Conservation (phyloP, 2,329 filamentous ascomycete genomes). For the Orbilia blumenaviensis region DNA sequence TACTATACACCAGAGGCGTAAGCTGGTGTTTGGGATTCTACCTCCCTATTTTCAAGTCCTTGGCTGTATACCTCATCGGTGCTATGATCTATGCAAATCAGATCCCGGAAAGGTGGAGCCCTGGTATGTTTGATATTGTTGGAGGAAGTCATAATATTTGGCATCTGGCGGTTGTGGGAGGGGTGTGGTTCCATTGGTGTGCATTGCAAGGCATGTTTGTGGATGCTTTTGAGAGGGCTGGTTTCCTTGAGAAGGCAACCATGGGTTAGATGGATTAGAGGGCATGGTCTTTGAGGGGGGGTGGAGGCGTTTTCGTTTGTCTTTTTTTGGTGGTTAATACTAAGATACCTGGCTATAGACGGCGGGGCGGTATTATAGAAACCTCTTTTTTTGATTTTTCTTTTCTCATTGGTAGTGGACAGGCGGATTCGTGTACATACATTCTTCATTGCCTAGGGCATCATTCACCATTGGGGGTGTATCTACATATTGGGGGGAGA, state of each 20-base stretch:
- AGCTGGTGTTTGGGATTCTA: slow-evolving; percentile 90
- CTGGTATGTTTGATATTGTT: slow-evolving; percentile 92
- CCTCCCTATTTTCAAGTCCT: slow-evolving; percentile 81
- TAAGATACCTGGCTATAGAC: slow-evolving; percentile 4
- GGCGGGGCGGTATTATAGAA: too few relatives aligned
- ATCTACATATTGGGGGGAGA: not conserved
- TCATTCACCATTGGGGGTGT: not conserved
- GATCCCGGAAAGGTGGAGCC: slow-evolving; percentile 89
- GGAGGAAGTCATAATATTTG: slow-evolving; percentile 97
- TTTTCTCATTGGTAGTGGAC: not conserved
- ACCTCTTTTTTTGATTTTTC: too few relatives aligned
- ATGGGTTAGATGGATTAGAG: not conserved
- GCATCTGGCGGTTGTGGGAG: slow-evolving; percentile 92
- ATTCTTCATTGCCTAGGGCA: too few relatives aligned
- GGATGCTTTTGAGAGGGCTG: slow-evolving; percentile 74
- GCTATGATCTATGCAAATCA: slow-evolving; percentile 90
- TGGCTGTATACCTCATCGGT: slow-evolving; percentile 84
- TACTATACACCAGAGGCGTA: slow-evolving; percentile 79
- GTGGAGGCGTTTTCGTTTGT: not conserved
- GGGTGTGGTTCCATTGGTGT: slow-evolving; percentile 95
- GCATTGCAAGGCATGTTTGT: slow-evolving; percentile 97
- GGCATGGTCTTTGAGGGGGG: not conserved
- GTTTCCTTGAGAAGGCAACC: slow-evolving; percentile 60
- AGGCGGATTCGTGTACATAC: slow-evolving; percentile 7
- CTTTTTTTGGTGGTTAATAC: too few relatives aligned